Evolutionary conservation across 768 basidiomycete genomes (phyloP).

Genomic region (Gloeopeniophorella convolvens): DNA sequence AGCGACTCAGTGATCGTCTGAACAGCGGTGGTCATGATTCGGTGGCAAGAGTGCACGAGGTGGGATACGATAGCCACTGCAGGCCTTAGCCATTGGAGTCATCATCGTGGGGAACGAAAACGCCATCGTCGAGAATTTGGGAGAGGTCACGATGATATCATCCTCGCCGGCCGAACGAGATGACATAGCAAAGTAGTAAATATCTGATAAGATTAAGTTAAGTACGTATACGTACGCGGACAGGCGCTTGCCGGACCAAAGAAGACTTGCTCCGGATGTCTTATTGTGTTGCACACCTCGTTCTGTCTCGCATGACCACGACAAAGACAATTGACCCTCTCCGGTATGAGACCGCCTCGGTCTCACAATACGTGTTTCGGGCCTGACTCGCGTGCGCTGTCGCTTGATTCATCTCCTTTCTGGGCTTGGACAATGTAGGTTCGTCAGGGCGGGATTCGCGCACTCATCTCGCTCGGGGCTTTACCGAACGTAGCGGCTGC

Average conservation of each 20-base stretch:
- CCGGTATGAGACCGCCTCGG: too few species aligned
- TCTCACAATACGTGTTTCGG: not conserved
- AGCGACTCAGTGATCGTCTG: slow-evolving; percentile 21
- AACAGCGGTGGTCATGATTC: slow-evolving; percentile 22
- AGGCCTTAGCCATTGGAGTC: not conserved
- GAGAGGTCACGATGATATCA: too few species aligned
- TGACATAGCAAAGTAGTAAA: not conserved
- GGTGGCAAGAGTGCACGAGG: slow-evolving; percentile 5
- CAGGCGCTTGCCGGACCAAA: too few species aligned
- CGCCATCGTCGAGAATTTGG: too few species aligned
- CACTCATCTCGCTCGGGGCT: not conserved
- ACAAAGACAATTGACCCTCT: too few species aligned
- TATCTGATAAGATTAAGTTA: not conserved
- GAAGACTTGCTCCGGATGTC: too few species aligned
- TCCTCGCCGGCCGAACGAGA: too few species aligned
- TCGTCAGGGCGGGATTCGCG: too few species aligned
- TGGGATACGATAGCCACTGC: slow-evolving; percentile 8
- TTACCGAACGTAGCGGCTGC: not conserved
- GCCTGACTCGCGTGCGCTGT: not conserved
- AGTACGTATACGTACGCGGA: too few species aligned
- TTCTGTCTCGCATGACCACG: not conserved
- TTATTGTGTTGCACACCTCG: not conserved
- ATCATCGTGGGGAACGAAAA: not conserved
- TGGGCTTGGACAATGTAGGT: slow-evolving; percentile 5
- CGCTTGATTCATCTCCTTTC: too few species aligned